These are phyloP conservation scores for Colletotrichum sublineola DNA, from an alignment of 2,329 filamentous ascomycete species.

Conservation along the genomic window DNA sequence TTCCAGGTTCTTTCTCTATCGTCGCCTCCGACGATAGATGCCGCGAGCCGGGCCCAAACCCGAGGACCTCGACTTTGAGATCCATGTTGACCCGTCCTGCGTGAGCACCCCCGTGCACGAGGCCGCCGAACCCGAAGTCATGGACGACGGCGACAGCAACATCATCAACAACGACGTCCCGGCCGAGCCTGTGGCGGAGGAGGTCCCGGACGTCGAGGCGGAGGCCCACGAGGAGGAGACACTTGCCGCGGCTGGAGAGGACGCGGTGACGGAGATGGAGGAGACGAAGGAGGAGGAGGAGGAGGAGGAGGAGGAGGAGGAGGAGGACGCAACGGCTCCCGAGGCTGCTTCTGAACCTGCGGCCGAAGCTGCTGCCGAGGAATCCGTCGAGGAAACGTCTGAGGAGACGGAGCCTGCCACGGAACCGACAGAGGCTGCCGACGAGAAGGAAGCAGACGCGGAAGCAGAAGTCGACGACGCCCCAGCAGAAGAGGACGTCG, in stretches of 20 bases:
- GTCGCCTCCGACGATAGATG: slow-evolving; percentile 18
- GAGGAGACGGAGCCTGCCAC: slow-evolving; percentile 3
- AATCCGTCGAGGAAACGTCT: not conserved
- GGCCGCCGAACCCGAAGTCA: slow-evolving; percentile 17
- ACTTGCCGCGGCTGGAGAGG: not conserved
- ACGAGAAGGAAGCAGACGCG: not conserved
- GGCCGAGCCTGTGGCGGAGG: slow-evolving; percentile 37
- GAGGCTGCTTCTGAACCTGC: not conserved
- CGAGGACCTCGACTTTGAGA: slow-evolving; percentile 60
- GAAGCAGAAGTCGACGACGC: not conserved
- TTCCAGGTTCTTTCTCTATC: not conserved
- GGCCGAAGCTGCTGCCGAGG: not conserved
- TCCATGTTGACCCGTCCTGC: slow-evolving; percentile 63
- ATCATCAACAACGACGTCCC: slow-evolving; percentile 3
- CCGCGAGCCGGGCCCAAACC: slow-evolving; percentile 41
- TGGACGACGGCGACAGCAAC: slow-evolving; percentile 39
- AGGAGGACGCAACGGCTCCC: not conserved
- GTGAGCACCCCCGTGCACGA: slow-evolving; percentile 58
- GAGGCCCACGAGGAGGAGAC: slow-evolving; percentile 10
- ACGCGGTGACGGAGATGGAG: not conserved
- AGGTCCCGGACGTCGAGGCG: slow-evolving; percentile 43
- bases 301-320: not conserved
- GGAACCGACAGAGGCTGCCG: not conserved
- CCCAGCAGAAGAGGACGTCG: not conserved
- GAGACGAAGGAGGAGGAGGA: not conserved